These are phyloP conservation scores for Avena sativa DNA, from an alignment of 176 grass and related monocot species.

Conservation along the genomic window DNA sequence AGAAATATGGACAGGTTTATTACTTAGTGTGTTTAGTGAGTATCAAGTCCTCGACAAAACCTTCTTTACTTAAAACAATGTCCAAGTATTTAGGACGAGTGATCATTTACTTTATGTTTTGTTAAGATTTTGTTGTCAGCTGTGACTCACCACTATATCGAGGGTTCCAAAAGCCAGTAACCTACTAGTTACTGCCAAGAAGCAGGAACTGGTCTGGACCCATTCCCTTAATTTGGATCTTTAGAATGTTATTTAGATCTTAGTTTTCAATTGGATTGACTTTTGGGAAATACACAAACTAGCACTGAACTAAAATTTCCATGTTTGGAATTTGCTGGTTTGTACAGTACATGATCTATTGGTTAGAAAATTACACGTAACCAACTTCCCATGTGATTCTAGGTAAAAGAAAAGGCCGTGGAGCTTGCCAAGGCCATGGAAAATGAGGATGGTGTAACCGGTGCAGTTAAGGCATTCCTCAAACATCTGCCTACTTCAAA, in stretches of 20 bases:
- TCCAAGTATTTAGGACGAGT: neutral
- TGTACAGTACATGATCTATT: neutral
- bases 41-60: neutral
- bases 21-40: neutral
- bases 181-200: neutral
- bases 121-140: neutral
- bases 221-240: neutral
- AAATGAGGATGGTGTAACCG: slow-evolving; percentile 37
- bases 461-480: slow-evolving; percentile 87
- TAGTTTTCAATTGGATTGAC: too few species aligned
- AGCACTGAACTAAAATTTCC: too few species aligned
- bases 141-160: neutral
- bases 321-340: neutral
- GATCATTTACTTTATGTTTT: neutral
- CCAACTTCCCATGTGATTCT: slow-evolving; percentile 1
- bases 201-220: neutral
- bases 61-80: neutral
- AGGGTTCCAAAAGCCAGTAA: slow-evolving; percentile 8
- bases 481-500: slow-evolving; percentile 65
- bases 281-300: too few species aligned
- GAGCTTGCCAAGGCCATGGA: slow-evolving; percentile 72
- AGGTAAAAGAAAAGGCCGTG: slow-evolving; percentile 80
- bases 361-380: neutral
- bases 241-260: neutral
- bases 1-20: neutral